These are phyloP conservation scores for Paraglomus brasilianum DNA, from an alignment of 192 early-diverging fungal genomes.

Conservation along the genomic window DNA sequence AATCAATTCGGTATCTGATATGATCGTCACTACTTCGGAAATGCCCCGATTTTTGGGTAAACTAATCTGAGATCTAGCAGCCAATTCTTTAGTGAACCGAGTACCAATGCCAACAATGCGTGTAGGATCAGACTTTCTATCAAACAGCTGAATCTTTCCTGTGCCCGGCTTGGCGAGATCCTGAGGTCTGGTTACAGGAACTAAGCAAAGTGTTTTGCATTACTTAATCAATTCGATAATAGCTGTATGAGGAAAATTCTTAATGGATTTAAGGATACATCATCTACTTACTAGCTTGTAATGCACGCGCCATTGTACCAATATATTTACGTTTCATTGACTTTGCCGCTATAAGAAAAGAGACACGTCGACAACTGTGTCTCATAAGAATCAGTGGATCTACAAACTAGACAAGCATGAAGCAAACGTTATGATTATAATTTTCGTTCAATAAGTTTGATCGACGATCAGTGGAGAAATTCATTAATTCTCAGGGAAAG, in stretches of 20 bases:
- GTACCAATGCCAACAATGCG: constrained; percentile 70
- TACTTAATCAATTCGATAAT: background rate
- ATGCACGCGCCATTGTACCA: constrained; percentile 71
- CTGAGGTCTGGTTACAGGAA: constrained; percentile 92
- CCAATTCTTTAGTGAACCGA: constrained; percentile 64
- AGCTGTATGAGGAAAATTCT: no score
- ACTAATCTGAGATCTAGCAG: constrained; percentile 60
- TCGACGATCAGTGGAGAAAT: background rate
- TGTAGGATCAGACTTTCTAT: constrained; percentile 66
- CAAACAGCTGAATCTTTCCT: constrained; percentile 68
- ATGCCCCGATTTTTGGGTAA: constrained; percentile 60
- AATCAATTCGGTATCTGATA: constrained; percentile 79
- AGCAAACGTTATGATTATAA: background rate
- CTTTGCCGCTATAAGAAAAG: constrained; percentile 80
- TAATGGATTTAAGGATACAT: constrained; percentile 14
- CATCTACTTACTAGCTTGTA: constrained; percentile 72
- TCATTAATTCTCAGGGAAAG: background rate
- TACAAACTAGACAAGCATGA: constrained; percentile 69
- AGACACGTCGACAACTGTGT: constrained; percentile 74
- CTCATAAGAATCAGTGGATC: constrained; percentile 89
- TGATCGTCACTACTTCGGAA: constrained; percentile 72
- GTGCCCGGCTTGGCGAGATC: constrained; percentile 76
- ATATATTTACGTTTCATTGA: constrained; percentile 85
- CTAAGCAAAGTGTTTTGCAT: constrained; percentile 39
- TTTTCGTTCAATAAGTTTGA: background rate